phyloP scores from a whole-genome alignment of 148 eudicot genomes.

The Polygonum maritimum region DNA sequence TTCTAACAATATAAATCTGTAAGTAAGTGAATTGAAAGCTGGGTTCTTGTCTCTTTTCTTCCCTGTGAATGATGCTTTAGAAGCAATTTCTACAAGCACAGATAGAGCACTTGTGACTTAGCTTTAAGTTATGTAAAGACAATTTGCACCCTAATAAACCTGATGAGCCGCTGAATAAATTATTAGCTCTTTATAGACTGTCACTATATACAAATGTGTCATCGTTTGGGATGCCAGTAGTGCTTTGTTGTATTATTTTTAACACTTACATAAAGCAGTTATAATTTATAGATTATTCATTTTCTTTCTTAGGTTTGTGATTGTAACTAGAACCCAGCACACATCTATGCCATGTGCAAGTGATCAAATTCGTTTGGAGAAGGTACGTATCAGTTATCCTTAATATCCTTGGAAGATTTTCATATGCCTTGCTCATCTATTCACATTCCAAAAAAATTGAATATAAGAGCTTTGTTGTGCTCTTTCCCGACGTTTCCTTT shows the following conservation, averaged over 20 bases:
- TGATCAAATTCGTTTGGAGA: slow-evolving; percentile 69
- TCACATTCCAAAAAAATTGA: background rate
- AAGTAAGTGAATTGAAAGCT: background rate
- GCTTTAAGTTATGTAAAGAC: background rate
- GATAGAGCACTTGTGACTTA: background rate
- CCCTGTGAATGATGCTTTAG: background rate
- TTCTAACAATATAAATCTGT: background rate
- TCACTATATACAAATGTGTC: background rate
- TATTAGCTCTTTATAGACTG: background rate
- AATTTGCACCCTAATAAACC: background rate
- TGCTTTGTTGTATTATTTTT: background rate
- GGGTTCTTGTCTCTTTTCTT: background rate
- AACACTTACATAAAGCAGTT: background rate
- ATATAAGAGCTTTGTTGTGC: background rate
- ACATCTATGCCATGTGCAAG: slow-evolving; percentile 78
- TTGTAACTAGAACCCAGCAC: slow-evolving; percentile 65
- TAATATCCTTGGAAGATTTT: background rate
- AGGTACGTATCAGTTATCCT: slow-evolving; percentile 51
- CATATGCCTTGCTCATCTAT: background rate
- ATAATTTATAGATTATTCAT: background rate
- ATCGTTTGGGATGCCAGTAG: background rate
- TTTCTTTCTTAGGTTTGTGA: slow-evolving; percentile 62
- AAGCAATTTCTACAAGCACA: background rate
- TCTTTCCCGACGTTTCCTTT: background rate
- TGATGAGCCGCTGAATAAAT: background rate